Conservation (phyloP, 495 filamentous ascomycete species). For the Schizothecium vesticola region DNA sequence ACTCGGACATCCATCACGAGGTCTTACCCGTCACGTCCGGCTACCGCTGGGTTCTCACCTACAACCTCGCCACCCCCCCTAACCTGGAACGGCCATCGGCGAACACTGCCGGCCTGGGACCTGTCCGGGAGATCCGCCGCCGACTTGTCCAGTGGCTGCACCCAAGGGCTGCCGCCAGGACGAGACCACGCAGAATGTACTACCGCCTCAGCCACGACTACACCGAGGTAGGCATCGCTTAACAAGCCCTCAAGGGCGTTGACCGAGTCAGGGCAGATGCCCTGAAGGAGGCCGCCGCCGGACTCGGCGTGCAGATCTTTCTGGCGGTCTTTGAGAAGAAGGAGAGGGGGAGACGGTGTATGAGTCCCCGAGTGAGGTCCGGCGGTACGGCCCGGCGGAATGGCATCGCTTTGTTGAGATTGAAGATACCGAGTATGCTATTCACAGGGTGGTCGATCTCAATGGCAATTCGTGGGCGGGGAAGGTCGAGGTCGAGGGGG, state of each 20-base stretch:
- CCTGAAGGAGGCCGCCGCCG: background rate
- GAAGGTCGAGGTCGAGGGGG: background rate
- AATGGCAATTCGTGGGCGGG: background rate
- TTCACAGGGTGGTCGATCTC: background rate
- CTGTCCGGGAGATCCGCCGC: constrained; percentile 19
- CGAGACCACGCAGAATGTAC: constrained; percentile 15
- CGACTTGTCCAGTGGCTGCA: constrained; percentile 12
- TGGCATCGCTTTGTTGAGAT: background rate
- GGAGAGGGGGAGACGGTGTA: background rate
- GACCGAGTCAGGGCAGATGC: constrained; percentile 23
- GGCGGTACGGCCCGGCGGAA: too few relatives aligned
- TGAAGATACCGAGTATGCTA: background rate
- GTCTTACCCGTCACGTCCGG: constrained; percentile 46
- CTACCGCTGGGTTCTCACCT: constrained; percentile 48
- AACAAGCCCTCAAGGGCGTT: constrained; percentile 32
- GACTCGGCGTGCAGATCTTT: background rate
- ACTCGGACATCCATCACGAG: constrained; percentile 51
- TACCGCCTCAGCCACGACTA: constrained; percentile 46
- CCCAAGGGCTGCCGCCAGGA: too few relatives aligned
- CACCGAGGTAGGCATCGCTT: constrained; percentile 33
- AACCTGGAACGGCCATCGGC: constrained; percentile 10
- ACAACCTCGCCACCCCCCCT: constrained; percentile 44
- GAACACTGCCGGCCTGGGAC: background rate
- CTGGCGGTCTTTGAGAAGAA: background rate
- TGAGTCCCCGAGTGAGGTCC: too few relatives aligned